These are phyloP conservation scores for Melocanna baccifera DNA, from an alignment of 176 grass and related monocot species.

Conservation along the genomic window DNA sequence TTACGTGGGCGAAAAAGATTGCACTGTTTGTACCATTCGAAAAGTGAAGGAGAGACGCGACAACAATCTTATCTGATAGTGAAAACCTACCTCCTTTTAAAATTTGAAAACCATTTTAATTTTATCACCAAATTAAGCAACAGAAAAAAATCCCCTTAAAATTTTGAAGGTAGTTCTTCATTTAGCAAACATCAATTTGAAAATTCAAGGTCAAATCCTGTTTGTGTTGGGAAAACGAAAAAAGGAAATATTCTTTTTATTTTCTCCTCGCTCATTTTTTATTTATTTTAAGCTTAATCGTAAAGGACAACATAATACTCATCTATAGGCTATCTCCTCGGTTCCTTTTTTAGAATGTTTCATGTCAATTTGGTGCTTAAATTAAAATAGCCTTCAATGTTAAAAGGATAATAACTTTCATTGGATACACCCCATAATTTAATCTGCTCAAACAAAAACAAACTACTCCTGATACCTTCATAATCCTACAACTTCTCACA, in stretches of 20 bases:
- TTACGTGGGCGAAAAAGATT: not conserved
- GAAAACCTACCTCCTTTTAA: not conserved
- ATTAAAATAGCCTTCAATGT: not conserved
- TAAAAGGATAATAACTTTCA: not conserved
- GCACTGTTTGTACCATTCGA: not conserved
- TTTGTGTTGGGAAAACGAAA: not conserved
- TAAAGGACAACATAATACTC: not conserved
- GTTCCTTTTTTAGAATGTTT: not conserved
- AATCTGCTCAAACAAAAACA: not conserved
- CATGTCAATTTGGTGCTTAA: not conserved
- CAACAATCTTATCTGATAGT: not conserved
- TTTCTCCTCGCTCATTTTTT: not conserved
- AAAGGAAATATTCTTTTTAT: not conserved
- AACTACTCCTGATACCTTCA: not conserved
- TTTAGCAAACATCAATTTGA: not conserved
- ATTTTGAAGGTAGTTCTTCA: not conserved
- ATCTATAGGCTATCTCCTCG: not conserved
- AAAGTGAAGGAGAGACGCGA: not conserved
- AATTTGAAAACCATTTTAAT: not conserved
- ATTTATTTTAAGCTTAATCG: not conserved
- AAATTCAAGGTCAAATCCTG: not conserved
- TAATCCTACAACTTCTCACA: not conserved
- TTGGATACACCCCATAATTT: not conserved
- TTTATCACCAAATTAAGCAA: not conserved
- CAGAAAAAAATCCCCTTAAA: not conserved